Evolutionary conservation across 2,329 filamentous ascomycete genomes (phyloP), one percentile per base, ranked within the genome.

Genomic region (Tolypocladium tundrense): DNA sequence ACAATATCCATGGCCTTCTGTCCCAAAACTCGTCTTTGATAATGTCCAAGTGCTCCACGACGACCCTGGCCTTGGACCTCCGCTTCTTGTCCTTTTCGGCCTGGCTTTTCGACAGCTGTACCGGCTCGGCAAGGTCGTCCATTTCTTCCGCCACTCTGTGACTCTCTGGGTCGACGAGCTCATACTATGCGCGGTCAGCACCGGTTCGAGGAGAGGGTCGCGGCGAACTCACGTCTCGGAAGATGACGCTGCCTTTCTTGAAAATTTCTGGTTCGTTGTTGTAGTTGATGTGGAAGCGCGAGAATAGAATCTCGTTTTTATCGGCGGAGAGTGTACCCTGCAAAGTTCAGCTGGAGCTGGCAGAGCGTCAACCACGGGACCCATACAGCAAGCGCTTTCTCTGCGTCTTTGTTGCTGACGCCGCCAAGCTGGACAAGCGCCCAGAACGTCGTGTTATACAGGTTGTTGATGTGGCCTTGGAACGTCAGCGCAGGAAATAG

Each of bases 381-480:
- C 14, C 77, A 63, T 70, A 89, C 88, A 65, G 89, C 86, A 51
- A 99, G 80, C 59, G 84, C 82, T 67, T 88, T 82, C 70, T 97
- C 93, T 0, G 94, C 94, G 59, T 90, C 88, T 55, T 86, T 87
- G 37, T 85, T 82, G 56, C 83, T 86, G 76, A 94, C 81, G 0
- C 87, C 88, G 2, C 90, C 92, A 53, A 84, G 77, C 62, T 90
- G 84, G 27, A 97, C 88, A 66, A 99, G 77, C 1, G 87, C 79
- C 94, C 94, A 99, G 71, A 97, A 97, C 0, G 91, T 90, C 0
- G 94, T 99, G 70, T 99, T 99, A 73, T 97, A 99, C 5, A 99
- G 82, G 68, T 99, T 99, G 72, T 99, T 99, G 66, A 99, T 96
- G 70, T 99, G 94, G 63, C 90, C 90, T 93, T 60, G 11, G 0